Conservation (phyloP, 306 rosid genomes). For the Cucurbita ficifolia region DNA sequence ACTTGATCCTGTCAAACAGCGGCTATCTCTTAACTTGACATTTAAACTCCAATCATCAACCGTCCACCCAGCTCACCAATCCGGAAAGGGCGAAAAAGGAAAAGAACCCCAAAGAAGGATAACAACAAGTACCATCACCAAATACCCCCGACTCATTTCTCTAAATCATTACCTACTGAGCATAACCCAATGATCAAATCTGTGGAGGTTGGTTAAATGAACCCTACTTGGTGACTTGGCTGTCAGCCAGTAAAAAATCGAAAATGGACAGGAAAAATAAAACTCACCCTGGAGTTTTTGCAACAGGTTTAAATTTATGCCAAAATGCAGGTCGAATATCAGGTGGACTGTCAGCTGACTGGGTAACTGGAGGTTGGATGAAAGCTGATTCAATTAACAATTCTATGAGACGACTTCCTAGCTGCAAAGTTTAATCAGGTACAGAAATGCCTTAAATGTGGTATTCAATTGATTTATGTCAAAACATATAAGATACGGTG, state of each 20-base stretch:
- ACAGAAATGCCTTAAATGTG: constrained; percentile 4
- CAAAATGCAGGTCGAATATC: constrained; percentile 76
- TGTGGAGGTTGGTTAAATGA: neutral
- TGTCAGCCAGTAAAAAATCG: neutral
- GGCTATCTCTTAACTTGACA: neutral
- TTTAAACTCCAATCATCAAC: neutral
- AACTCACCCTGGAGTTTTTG: constrained; percentile 45
- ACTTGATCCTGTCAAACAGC: neutral
- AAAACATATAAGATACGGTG: neutral
- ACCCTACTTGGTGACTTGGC: neutral
- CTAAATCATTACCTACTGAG: neutral
- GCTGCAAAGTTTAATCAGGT: constrained; percentile 38
- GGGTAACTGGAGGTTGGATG: constrained; percentile 58
- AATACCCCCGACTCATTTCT: neutral
- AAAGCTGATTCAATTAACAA: constrained; percentile 62
- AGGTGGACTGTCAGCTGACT: constrained; percentile 54
- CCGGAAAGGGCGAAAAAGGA: neutral
- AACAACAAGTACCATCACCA: neutral
- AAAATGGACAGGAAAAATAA: neutral
- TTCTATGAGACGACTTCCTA: constrained; percentile 64
- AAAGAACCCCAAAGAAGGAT: neutral
- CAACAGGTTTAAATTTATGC: constrained; percentile 46
- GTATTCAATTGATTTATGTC: neutral
- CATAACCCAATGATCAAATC: neutral
- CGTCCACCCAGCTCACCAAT: neutral